Evolutionary conservation across 768 basidiomycete species (phyloP).

Genomic region (Hericium alpestre): DNA sequence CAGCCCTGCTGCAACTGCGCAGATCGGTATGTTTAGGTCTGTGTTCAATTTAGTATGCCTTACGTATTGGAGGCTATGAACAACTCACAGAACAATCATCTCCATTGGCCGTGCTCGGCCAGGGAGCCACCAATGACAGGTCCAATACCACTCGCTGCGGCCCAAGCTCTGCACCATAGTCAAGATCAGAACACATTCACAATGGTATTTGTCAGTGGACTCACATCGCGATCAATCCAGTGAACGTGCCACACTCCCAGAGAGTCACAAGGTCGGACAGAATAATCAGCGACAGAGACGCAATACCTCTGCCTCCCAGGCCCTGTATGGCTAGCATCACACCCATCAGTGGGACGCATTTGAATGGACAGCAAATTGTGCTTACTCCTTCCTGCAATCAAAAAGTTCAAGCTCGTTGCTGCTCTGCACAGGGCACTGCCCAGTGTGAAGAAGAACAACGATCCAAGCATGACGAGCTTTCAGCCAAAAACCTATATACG

Average conservation of each 20-base stretch:
- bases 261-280: slow-evolving; percentile 27
- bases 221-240: slow-evolving; percentile 21
- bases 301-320: slow-evolving; percentile 17
- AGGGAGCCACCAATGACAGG: slow-evolving; percentile 18
- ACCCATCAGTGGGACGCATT: too few species aligned
- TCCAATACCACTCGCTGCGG: slow-evolving; percentile 13
- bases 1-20: slow-evolving; percentile 17
- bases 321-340: slow-evolving; percentile 17
- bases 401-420: slow-evolving; percentile 22
- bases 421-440: slow-evolving; percentile 28
- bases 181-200: not conserved
- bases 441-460: slow-evolving; percentile 20
- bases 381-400: slow-evolving; percentile 25
- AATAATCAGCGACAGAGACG: slow-evolving; percentile 21
- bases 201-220: not conserved
- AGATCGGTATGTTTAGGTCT: slow-evolving; percentile 30
- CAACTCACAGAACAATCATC: slow-evolving; percentile 22
- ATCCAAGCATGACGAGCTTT: slow-evolving; percentile 13
- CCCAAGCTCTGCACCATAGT: slow-evolving; percentile 6
- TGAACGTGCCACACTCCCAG: slow-evolving; percentile 23
- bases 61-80: not conserved
- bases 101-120: slow-evolving; percentile 14
- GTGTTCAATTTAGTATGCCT: not conserved
- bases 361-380: not conserved
- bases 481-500: slow-evolving; percentile 12